Base-by-base conservation (phyloP, 192 early-diverging fungal species). In the Umbelopsis sp. region DNA sequence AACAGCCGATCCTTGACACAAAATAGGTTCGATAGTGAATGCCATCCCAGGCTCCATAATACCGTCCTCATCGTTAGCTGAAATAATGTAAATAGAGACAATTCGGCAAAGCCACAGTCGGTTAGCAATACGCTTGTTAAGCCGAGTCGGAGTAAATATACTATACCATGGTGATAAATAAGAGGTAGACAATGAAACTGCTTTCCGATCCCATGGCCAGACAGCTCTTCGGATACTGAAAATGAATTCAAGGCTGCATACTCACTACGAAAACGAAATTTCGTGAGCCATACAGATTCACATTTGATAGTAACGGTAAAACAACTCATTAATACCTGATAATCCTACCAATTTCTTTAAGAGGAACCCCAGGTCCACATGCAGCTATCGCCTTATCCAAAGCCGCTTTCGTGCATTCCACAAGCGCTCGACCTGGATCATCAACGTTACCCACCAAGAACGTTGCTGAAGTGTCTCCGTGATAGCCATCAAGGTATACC, bases 11-110 rank as follows among this genome's bases (percentile, higher is more conserved):
- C 94, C 94, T 75, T 97, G 94, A 72, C 91, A 92, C 69, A 95
- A 80, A 66, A 93, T 90, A 0, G 94, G 94, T 78, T 97, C 94
- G 66, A 97, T 92, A 20, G 95, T 97, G 71, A 97, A 97, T 21
- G 87, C 83, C 91, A 94, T 96, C 0, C 92, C 91, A 8, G 87
- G 75, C 59, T 78, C 76, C 93, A 97, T 93, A 2, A 73, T 66
- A 14, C 88, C 92, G 2, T 89, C 84, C 56, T 88, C 88, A 26
- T 90, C 82, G 73, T 94, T 95, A 6, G 76, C 84, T 83, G 69
- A 0, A 6, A 41, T 38, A 25, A 17, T 5, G 7, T 22, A 22
- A 31, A 17, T 66, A 9, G 45, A 21, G 29, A 34, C 6, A n/a
- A 17, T 17, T 49, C 47, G 47, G 47, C n/a, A 49, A 49, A 31